Evolutionary conservation across 225 moss, liverwort and hornwort species (phyloP).

Genomic region (Pleurozium schreberi): DNA sequence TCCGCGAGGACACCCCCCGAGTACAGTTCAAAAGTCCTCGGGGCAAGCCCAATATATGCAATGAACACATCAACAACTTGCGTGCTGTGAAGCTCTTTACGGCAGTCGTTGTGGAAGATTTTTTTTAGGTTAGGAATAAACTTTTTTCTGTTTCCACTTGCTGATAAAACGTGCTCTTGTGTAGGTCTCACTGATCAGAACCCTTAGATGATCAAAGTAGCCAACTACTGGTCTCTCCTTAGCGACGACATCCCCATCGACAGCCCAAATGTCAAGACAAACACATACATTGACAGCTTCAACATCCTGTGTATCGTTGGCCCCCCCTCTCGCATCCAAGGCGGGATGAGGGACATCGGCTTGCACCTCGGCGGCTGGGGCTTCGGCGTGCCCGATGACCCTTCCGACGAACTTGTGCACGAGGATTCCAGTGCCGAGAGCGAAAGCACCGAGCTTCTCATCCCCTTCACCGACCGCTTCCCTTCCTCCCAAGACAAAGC

Average conservation of each 20-base stretch:
- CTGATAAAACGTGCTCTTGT: background rate
- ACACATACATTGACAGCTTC: background rate
- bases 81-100: background rate
- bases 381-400: background rate
- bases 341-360: conserved; percentile 27
- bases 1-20: background rate
- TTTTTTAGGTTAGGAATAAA: background rate
- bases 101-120: background rate
- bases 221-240: background rate
- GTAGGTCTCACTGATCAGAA: background rate
- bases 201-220: conserved; percentile 6
- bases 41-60: background rate
- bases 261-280: conserved; percentile 6
- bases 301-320: background rate
- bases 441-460: background rate
- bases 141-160: background rate
- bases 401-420: background rate
- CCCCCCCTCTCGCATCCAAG: background rate
- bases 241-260: background rate
- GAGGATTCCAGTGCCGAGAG: conserved; percentile 12
- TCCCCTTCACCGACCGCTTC: background rate
- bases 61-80: background rate
- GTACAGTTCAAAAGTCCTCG: background rate
- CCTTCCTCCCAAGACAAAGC: background rate
- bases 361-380: conserved; percentile 1